Evolutionary conservation across 2,329 filamentous ascomycete species (phyloP), one percentile per base, ranked within the genome.

Genomic region (Colletotrichum sp.): DNA sequence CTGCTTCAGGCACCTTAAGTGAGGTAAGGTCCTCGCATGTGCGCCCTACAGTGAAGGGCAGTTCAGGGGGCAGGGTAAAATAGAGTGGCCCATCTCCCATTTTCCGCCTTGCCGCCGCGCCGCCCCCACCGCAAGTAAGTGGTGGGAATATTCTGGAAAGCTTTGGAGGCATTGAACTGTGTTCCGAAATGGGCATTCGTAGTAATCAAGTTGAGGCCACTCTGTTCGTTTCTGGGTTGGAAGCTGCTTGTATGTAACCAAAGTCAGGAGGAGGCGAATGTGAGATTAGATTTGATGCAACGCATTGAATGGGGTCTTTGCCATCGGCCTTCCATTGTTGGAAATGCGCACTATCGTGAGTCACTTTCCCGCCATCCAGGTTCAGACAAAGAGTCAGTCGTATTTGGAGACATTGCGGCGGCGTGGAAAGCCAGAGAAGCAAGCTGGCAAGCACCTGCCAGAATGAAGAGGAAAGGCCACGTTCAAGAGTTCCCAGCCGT

Each of bases 61-160:
- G 6, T 13, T 52, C 43, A 52, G 43, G 43, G 43, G 43, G 10
- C 43, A 52, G 43, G 43, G 43, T 52, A 52, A 52, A 21, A 52
- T 30, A 24, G 12, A 30, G 56, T 28, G 36, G 13, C 26, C 18
- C 26, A 26, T 28, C 24, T 56, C 30, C 34, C 36, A 56, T 43
- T 32, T 70, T 36, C 55, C 55, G 62, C 28, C 56, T 66, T 55
- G 67, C 61, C 61, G 60, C 67, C 26, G 18, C 32, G 32, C 30
- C 13, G 16, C 34, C 73, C 73, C 73, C 58, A 64, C 73, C 30
- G 56, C 26, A 58, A 32, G 13, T 34, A 36, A 72, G 69, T 75
- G 73, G 70, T 68, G 73, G 73, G 64, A 75, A 75, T 73, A 73
- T 75, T 75, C 70, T 75, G 70, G 73, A 75, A 75, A 69, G 64